Percentiles rank a stretch among this genome's conserved stretches.
Conservation (phyloP, 352 stramenopile species). For the Stephanocyclus meneghinianus region DNA sequence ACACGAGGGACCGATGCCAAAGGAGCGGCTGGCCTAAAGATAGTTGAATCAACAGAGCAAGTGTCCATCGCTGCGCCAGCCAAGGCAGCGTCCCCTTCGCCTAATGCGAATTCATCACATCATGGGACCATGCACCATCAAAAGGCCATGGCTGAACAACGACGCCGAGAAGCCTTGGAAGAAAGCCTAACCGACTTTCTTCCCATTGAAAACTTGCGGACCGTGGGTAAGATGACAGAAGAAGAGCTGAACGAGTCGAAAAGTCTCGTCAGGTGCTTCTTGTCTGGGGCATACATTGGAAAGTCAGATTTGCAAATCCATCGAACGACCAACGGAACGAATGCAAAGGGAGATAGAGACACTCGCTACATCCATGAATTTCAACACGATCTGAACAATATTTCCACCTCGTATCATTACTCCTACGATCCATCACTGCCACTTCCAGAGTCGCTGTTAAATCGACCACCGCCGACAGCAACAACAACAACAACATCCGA, state of each 20-base stretch:
- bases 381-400: constrained; percentile 12
- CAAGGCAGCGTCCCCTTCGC: background rate
- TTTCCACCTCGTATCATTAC: constrained; percentile 11
- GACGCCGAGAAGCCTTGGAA: constrained; percentile 13
- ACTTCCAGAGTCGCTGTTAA: background rate
- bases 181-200: constrained; percentile 10
- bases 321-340: too few relatives aligned
- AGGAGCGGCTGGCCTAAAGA: too few relatives aligned
- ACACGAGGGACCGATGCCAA: too few relatives aligned
- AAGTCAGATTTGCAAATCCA: too few relatives aligned
- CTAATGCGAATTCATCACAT: too few relatives aligned
- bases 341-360: background rate
- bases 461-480: background rate
- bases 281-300: background rate
- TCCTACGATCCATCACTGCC: constrained; percentile 11
- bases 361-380: constrained; percentile 9
- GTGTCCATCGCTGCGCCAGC: background rate
- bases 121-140: background rate
- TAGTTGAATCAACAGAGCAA: too few relatives aligned
- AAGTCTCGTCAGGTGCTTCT: constrained; percentile 19
- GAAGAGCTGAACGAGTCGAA: constrained; percentile 12
- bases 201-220: constrained; percentile 12
- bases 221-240: constrained; percentile 15
- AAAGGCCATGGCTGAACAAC: constrained; percentile 11
- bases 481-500: background rate